These are phyloP conservation scores for Hypoxylon lienhwacheense DNA, from an alignment of 495 filamentous ascomycete species.

Conservation along the genomic window DNA sequence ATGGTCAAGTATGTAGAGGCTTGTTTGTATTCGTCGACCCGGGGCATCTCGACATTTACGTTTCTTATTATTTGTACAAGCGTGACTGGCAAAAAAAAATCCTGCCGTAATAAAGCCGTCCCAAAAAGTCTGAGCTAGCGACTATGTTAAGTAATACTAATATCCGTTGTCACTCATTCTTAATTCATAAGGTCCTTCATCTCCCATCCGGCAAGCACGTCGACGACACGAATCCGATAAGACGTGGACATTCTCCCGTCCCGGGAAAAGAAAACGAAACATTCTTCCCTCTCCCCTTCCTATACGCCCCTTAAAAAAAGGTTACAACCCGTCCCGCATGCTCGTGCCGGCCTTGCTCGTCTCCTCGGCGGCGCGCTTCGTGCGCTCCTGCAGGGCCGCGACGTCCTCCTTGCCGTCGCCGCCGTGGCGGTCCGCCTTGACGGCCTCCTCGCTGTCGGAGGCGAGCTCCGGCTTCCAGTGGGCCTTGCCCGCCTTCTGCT, in stretches of 20 bases:
- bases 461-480: constrained; percentile 82
- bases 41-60: constrained; percentile 2
- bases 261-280: no score
- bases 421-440: constrained; percentile 55
- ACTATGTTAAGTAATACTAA: no score
- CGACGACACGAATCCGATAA: no score
- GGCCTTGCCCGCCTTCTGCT: constrained; percentile 72
- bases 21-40: neutral
- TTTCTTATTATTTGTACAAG: constrained; percentile 27
- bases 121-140: no score
- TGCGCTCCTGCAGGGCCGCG: constrained; percentile 53
- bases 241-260: no score
- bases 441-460: constrained; percentile 76
- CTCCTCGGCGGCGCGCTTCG: constrained; percentile 54
- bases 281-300: neutral
- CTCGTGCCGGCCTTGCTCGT: constrained; percentile 48
- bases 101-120: constrained; percentile 3
- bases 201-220: no score
- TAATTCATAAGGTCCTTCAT: constrained; percentile 6
- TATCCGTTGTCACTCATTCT: neutral
- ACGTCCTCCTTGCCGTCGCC: constrained; percentile 38
- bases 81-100: constrained; percentile 7
- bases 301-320: neutral
- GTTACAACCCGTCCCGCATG: constrained; percentile 49
- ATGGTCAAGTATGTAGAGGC: neutral